Conservation (phyloP, 495 filamentous ascomycete genomes). For the Penicillium cataractarum region DNA sequence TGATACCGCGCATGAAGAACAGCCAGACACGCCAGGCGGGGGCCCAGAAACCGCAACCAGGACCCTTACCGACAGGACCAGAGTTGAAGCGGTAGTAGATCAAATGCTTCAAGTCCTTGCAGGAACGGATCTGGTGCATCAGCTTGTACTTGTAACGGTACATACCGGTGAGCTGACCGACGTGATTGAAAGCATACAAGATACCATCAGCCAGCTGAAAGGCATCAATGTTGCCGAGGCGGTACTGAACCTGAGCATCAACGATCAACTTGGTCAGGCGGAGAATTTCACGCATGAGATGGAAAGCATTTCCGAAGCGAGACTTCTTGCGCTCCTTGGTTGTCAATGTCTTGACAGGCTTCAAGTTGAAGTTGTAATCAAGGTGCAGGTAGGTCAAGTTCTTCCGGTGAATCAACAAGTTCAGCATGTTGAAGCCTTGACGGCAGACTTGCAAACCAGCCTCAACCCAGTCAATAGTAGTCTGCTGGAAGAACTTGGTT, state of each 20-base stretch:
- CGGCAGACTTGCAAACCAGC: constrained; percentile 97
- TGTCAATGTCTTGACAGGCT: constrained; percentile 97
- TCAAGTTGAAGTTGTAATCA: constrained; percentile 99
- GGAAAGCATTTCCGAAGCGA: constrained; percentile 98
- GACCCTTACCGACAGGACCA: constrained; percentile 95
- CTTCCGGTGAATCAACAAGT: constrained; percentile 96
- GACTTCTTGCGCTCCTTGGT: constrained; percentile 99
- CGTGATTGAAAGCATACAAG: constrained; percentile 98
- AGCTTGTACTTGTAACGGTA: constrained; percentile 99
- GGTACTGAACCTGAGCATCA: constrained; percentile 97
- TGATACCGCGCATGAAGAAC: constrained; percentile 99
- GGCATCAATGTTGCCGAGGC: constrained; percentile 96
- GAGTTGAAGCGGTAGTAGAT: constrained; percentile 99
- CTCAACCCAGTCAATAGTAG: constrained; percentile 99
- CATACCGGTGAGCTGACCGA: constrained; percentile 98
- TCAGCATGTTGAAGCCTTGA: constrained; percentile 99
- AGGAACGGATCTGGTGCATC: constrained; percentile 99
- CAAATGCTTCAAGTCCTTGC: constrained; percentile 98
- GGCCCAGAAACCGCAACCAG: constrained; percentile 99
- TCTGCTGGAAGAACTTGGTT: constrained; percentile 99
- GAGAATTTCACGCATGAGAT: constrained; percentile 98
- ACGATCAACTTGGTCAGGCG: constrained; percentile 97
- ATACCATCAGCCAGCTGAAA: constrained; percentile 99
- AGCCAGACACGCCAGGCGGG: constrained; percentile 99
- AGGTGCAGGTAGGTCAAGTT: constrained; percentile 98